A percentile compares a stretch with the other conserved stretches of the same genome.
Evolutionary conservation across 352 stramenopile genomes (phyloP).

Genomic region (Globisporangium mamillatum): DNA sequence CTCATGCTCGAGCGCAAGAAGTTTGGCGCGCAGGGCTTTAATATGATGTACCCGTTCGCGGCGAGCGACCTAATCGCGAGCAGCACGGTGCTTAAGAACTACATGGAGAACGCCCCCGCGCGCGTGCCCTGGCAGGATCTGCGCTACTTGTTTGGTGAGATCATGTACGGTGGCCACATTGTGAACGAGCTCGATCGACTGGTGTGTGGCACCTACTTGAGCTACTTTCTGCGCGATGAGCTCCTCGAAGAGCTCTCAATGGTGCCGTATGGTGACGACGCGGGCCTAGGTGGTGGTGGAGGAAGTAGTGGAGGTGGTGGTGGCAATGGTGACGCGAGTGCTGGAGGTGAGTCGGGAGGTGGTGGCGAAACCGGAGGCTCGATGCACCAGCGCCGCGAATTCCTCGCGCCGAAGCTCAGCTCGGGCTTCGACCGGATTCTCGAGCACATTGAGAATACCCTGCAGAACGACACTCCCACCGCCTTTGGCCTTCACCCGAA

Average conservation of each 20-base stretch:
- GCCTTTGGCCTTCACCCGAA: conserved; percentile 93
- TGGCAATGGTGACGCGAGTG: conserved; percentile 22
- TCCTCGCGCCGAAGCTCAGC: conserved; percentile 69
- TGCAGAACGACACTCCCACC: conserved; percentile 81
- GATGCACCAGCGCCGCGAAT: conserved; percentile 45
- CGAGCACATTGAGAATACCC: conserved; percentile 83
- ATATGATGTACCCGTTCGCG: conserved; percentile 90
- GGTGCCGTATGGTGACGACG: conserved; percentile 73
- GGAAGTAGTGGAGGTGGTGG: conserved; percentile 18
- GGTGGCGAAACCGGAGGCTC: conserved; percentile 10
- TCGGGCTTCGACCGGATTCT: conserved; percentile 79
- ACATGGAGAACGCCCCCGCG: conserved; percentile 92
- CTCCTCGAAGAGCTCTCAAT: conserved; percentile 89
- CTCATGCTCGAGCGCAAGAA: conserved; percentile 92
- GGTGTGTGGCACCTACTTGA: conserved; percentile 79
- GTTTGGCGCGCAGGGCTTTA: conserved; percentile 89
- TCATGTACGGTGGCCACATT: conserved; percentile 97
- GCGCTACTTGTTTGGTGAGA: conserved; percentile 96
- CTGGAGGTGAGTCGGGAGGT: conserved; percentile 17
- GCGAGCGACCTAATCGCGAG: conserved; percentile 82
- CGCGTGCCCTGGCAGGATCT: conserved; percentile 92
- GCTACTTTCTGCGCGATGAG: conserved; percentile 88
- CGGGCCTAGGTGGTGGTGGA: conserved; percentile 20
- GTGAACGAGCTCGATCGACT: conserved; percentile 92
- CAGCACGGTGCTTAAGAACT: conserved; percentile 90